Percentiles rank a stretch among this genome's conserved stretches.
Evolutionary conservation across 208 protist genomes (phyloP).

Genomic region (Trypanosoma theileri): DNA sequence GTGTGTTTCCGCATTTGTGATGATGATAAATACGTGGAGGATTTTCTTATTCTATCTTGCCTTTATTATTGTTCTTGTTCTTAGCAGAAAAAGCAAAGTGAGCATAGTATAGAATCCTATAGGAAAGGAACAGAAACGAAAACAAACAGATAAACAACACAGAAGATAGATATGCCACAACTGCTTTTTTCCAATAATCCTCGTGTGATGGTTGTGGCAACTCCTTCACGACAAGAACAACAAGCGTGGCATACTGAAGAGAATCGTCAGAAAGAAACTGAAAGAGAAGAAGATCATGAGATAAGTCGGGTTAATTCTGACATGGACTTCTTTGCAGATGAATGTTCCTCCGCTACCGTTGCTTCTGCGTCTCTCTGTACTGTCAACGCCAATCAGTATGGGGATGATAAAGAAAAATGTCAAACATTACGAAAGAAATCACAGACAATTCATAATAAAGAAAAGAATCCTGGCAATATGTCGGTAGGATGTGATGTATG

Average conservation of each 20-base stretch:
- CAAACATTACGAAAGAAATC: neutral
- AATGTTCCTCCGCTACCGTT: neutral
- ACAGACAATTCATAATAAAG: neutral
- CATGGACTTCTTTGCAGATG: constrained; percentile 27
- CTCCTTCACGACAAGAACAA: neutral
- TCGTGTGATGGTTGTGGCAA: neutral
- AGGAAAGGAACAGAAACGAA: neutral
- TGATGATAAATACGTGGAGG: too few species aligned
- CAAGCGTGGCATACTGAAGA: neutral
- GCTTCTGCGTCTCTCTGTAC: neutral
- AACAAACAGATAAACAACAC: neutral
- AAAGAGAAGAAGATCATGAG: neutral
- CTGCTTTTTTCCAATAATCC: constrained; percentile 7
- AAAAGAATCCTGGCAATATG: neutral
- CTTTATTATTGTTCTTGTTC: too few species aligned
- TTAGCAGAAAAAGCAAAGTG: too few species aligned
- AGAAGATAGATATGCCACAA: constrained; percentile 9
- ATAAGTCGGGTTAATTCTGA: neutral
- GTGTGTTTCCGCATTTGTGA: too few species aligned
- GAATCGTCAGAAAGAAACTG: neutral
- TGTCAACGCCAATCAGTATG: neutral
- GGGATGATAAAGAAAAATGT: neutral
- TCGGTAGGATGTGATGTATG: constrained; percentile 6
- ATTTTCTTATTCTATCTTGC: too few species aligned
- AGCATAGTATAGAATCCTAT: too few species aligned